phyloP scores from a whole-genome alignment of 495 filamentous ascomycete genomes.

The Hyaloscypha variabilis region DNA sequence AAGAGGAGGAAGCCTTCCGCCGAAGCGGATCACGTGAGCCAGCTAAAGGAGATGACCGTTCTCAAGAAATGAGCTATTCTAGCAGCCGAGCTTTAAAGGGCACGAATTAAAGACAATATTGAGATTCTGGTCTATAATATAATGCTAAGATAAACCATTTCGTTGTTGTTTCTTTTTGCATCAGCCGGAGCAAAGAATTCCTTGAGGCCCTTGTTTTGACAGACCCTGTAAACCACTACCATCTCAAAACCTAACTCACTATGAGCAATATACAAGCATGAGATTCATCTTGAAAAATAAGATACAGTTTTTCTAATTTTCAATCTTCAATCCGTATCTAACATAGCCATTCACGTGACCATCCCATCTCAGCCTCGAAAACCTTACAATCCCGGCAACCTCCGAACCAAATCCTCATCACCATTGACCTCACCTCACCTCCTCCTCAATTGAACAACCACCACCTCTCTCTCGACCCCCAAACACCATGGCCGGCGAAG shows the following conservation, averaged over 20 bases:
- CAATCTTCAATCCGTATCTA: neutral
- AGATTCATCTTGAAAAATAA: too few species aligned
- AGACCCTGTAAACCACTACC: too few species aligned
- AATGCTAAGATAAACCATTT: too few species aligned
- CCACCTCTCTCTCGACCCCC: neutral
- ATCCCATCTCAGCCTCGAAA: neutral
- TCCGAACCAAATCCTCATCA: constrained; percentile 5
- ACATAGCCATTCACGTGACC: neutral
- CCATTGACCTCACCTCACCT: constrained; percentile 3
- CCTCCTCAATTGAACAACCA: constrained; percentile 21
- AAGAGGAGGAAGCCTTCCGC: neutral
- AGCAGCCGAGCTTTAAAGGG: too few species aligned
- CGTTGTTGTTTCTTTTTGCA: too few species aligned
- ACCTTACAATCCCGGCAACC: neutral
- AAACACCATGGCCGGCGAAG: constrained; percentile 16
- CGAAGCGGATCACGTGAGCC: neutral
- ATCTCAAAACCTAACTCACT: too few species aligned
- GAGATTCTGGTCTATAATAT: too few species aligned
- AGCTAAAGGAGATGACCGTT: neutral
- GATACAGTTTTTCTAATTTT: neutral
- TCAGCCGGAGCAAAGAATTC: too few species aligned
- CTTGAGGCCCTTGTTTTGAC: too few species aligned
- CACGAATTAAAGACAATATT: too few species aligned
- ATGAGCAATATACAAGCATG: too few species aligned
- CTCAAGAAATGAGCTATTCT: too few species aligned